Base-by-base conservation (phyloP, 441 rosid genomes). In the Adansonia rubrostipa region DNA sequence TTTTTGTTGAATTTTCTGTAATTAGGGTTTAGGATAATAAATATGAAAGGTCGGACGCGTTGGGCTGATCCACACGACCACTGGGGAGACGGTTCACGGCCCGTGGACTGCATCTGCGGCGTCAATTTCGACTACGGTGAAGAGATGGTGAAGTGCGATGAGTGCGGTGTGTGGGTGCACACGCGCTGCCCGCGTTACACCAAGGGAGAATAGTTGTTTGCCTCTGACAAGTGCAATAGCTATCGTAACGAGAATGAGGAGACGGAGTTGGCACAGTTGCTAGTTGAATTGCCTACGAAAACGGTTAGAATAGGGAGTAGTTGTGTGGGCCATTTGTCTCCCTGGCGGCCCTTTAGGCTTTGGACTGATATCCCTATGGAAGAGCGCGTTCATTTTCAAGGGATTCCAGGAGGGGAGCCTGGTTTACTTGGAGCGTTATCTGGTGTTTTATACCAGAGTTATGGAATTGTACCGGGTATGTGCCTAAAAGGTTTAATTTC, bases 101-200 rank as follows among this genome's bases (percentile, higher is more conserved):
- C 95, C 56, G 99, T 97, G 65, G 99, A 97, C 88, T 97, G 98
- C 81, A 89, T 91, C 3, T 97, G 99, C 69, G 99, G 98, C 57
- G 98, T 97, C 70, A 92, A 84, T 75, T 93, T 90, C 24, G 99
- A 97, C 61, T 98, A 97, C 77, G 99, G 99, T 28, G 97, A 93
- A 80, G 99, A 97, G 92, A 97, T 97, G 99, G 98, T 97, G 73
- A 92, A 94, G 79, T 93, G 98, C 71, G 99, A 93, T 14, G 99
- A 94, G 81, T 96, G 97, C 73, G 98, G 98, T 60, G 97, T 94
- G 51, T 96, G 99, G 99, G 99, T 94, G 67, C 99, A 97, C 82
- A 97, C 99, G 10, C 96, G 99, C 11, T 94, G 98, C 80, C 94
- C 98, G 0, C 87, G 92, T 67, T 97, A 91, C 47, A 96, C 93